Conservation (phyloP, 441 rosid genomes). For the Francoa sonchifolia region DNA sequence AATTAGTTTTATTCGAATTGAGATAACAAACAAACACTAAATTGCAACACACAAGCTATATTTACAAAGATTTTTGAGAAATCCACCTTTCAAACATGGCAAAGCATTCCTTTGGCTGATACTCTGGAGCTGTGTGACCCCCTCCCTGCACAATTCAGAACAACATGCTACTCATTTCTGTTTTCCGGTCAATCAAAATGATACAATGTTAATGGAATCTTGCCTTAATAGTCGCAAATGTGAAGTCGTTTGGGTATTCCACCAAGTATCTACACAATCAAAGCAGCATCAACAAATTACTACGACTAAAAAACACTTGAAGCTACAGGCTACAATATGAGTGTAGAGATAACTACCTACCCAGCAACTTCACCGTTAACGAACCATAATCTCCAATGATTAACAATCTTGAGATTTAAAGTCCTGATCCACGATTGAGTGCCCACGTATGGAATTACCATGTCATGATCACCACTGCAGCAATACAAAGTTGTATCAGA, state of each 20-base stretch:
- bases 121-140: conserved; percentile 26
- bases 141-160: conserved; percentile 20
- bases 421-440: conserved; percentile 21
- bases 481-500: no score
- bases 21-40: no score
- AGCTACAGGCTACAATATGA: not conserved
- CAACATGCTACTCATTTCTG: not conserved
- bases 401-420: conserved; percentile 9
- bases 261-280: conserved; percentile 13
- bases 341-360: conserved; percentile 2
- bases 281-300: not conserved
- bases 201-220: conserved; percentile 1
- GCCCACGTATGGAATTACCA: conserved; percentile 12
- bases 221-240: conserved; percentile 29
- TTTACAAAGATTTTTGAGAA: conserved; percentile 11
- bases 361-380: conserved; percentile 18
- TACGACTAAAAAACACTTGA: not conserved
- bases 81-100: conserved; percentile 28
- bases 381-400: conserved; percentile 20
- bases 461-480: conserved; percentile 23
- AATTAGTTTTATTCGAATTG: no score
- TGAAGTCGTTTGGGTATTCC: conserved; percentile 14
- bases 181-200: not conserved
- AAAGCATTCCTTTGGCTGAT: conserved; percentile 23
- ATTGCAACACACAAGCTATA: no score